Evolutionary conservation across 2,329 filamentous ascomycete genomes (phyloP).

Genomic region (Hymenotorrendiella dingleyae): DNA sequence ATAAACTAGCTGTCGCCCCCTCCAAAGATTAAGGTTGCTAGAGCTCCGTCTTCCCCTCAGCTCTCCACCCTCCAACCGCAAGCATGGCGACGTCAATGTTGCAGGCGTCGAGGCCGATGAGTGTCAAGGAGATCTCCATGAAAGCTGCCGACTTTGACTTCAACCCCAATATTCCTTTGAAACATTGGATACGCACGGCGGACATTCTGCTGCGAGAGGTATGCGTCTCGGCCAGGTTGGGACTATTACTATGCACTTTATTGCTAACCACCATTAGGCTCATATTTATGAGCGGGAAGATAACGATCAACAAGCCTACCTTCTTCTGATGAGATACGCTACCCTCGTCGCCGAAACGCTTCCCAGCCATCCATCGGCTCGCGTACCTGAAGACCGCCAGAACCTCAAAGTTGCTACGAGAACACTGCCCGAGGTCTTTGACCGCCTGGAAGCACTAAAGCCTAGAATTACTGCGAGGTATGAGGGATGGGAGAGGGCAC

Average conservation of each 20-base stretch:
- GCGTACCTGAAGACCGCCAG: slow-evolving; percentile 51
- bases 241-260: background rate
- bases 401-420: slow-evolving; percentile 51
- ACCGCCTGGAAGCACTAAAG: slow-evolving; percentile 68
- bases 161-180: slow-evolving; percentile 68
- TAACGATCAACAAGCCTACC: slow-evolving; percentile 81
- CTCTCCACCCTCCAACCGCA: background rate
- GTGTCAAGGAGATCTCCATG: slow-evolving; percentile 68
- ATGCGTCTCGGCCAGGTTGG: slow-evolving; percentile 20
- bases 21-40: no score
- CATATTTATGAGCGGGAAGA: slow-evolving; percentile 79
- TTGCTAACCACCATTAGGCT: slow-evolving; percentile 48
- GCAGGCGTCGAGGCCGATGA: slow-evolving; percentile 48
- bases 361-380: slow-evolving; percentile 68
- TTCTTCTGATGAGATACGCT: slow-evolving; percentile 86
- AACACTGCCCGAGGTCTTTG: slow-evolving; percentile 48
- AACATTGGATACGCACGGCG: slow-evolving; percentile 76
- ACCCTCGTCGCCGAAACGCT: slow-evolving; percentile 75
- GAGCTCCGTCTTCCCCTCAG: background rate
- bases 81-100: slow-evolving; percentile 26
- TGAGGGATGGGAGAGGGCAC: slow-evolving; percentile 56
- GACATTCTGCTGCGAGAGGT: slow-evolving; percentile 78
- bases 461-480: slow-evolving; percentile 69
- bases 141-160: slow-evolving; percentile 78
- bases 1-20: no score